Percentiles rank a stretch among this genome's conserved stretches.
Conservation (phyloP, 495 filamentous ascomycete genomes). For the Xylaria intraflava region DNA sequence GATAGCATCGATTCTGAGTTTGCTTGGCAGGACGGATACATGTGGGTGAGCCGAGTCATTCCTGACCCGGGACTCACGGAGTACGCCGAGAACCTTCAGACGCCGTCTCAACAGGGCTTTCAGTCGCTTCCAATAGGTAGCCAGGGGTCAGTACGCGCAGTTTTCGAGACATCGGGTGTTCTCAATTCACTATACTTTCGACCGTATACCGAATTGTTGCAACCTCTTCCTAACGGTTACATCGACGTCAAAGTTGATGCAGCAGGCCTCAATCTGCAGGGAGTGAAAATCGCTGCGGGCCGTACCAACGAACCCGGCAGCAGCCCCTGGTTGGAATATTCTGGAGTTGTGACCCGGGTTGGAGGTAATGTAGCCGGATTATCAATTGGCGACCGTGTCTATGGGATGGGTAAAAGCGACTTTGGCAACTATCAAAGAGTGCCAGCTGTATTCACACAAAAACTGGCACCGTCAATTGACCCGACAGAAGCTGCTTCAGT, state of each 20-base stretch:
- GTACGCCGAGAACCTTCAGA: too few relatives aligned
- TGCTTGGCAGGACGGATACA: conserved; percentile 25
- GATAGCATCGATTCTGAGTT: conserved; percentile 19
- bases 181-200: conserved; percentile 20
- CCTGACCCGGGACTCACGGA: conserved; percentile 16
- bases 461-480: conserved; percentile 30
- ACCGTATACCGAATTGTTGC: conserved; percentile 7
- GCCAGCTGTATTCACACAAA: conserved; percentile 10
- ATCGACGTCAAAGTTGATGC: conserved; percentile 34
- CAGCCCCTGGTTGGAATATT: conserved; percentile 32
- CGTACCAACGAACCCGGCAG: conserved; percentile 13
- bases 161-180: conserved; percentile 14
- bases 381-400: conserved; percentile 23
- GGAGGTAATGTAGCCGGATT: conserved; percentile 11
- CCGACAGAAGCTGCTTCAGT: conserved; percentile 33
- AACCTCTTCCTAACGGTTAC: conserved; percentile 6
- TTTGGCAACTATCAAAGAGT: conserved; percentile 20
- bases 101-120: conserved; percentile 2
- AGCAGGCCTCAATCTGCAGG: conserved; percentile 31
- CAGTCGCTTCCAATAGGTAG: not conserved
- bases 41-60: conserved; percentile 26
- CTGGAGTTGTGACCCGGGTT: conserved; percentile 18
- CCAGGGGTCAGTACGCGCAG: conserved; percentile 12
- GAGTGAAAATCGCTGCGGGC: conserved; percentile 18
- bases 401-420: conserved; percentile 27